Conservation (phyloP, 225 moss, liverwort and hornwort genomes). For the Marchantia polymorpha region DNA sequence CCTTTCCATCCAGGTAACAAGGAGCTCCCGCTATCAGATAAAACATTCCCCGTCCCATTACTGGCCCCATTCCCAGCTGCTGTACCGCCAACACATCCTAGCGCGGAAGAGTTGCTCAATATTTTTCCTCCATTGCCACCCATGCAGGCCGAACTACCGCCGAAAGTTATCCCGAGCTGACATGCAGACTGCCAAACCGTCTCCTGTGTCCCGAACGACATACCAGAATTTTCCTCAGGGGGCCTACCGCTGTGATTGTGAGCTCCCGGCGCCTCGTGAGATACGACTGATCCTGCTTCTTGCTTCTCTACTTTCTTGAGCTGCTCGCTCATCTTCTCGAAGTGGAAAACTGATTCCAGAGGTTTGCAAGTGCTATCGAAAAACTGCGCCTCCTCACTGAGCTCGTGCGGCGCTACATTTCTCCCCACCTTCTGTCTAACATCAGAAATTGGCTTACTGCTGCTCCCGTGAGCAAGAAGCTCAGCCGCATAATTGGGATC, state of each 20-base stretch:
- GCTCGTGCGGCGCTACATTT: slow-evolving; percentile 8
- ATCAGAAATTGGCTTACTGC: slow-evolving; percentile 11
- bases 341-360: neutral
- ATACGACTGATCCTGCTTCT: neutral
- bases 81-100: neutral
- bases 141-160: neutral
- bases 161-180: neutral
- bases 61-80: slow-evolving; percentile 23
- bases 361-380: neutral
- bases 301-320: neutral
- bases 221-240: neutral
- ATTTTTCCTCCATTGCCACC: neutral
- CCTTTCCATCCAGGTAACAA: slow-evolving; percentile 19
- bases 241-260: slow-evolving; percentile 21
- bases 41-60: slow-evolving; percentile 16
- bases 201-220: neutral
- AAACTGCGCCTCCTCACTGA: neutral
- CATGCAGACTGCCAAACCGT: neutral
- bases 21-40: neutral
- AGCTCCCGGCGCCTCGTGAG: neutral
- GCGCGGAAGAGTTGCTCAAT: neutral
- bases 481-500: slow-evolving; percentile 57
- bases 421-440: slow-evolving; percentile 7
- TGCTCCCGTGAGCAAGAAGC: slow-evolving; percentile 32
- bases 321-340: neutral